A percentile compares a stretch with the other conserved stretches of the same genome.
Conservation (phyloP, 2,329 filamentous ascomycete species). For the Trichoderma sp. region DNA sequence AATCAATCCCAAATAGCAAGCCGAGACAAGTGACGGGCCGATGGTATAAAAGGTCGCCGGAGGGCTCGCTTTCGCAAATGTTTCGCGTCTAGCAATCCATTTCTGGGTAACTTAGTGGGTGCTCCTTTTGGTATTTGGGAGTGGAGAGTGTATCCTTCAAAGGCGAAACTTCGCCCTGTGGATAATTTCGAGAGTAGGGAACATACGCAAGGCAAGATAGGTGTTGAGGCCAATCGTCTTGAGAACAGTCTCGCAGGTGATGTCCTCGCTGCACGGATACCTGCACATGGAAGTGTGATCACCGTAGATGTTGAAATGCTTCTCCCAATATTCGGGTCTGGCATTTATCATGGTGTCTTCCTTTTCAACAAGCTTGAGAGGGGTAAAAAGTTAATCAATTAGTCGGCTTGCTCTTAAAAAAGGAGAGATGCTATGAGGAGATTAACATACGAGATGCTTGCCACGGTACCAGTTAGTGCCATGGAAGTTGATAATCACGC, state of each 20-base stretch:
- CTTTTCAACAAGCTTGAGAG: conserved; percentile 7
- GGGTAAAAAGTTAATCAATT: neutral
- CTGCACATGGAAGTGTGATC: conserved; percentile 17
- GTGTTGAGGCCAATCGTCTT: conserved; percentile 17
- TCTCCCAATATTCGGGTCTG: conserved; percentile 7
- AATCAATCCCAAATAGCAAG: neutral
- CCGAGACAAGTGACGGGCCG: neutral
- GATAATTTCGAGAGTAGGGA: neutral
- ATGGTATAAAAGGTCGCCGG: neutral
- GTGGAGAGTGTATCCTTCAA: neutral
- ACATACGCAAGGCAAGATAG: conserved; percentile 9
- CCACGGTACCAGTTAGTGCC: conserved; percentile 7
- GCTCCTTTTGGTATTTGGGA: neutral
- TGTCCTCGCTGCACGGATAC: neutral
- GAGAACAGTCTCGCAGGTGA: conserved; percentile 1
- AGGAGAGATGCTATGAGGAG: neutral
- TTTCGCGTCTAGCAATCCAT: neutral
- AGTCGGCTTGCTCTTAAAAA: neutral
- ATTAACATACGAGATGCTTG: neutral
- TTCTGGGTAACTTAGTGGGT: conserved; percentile 1
- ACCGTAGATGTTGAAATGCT: conserved; percentile 11
- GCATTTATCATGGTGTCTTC: neutral
- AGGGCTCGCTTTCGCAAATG: conserved; percentile 21
- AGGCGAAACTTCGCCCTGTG: neutral
- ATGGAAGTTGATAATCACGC: conserved; percentile 13